Evolutionary conservation across 31 red algal species (phyloP), one percentile per base, ranked within the genome.

Genomic region (Bonnemaisonia californica): DNA sequence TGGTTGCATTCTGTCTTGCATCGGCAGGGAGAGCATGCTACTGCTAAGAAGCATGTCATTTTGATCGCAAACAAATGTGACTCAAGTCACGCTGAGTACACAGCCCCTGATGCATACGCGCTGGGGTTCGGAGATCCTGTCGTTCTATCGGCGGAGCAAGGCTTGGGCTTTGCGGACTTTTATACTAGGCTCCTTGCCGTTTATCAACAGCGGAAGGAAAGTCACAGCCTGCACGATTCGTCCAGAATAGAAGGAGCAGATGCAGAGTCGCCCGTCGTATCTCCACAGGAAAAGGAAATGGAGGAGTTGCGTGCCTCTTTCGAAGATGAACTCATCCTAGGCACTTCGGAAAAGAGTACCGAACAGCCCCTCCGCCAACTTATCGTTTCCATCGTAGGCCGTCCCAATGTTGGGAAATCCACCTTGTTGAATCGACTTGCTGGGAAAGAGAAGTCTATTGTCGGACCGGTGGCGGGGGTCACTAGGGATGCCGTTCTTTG

Each of bases 341-440:
- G 57, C 28, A 54, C 35, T 69, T 32, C 60, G 28, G 70, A 71
- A 19, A 69, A 56, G 41, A 30, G 54, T 30, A 39, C 40, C 32
- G 76, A 87, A 33, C 0, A 77, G 41, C 91, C 79, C 45, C 59
- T 88, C 16, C 79, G 32, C 35, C 85, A 86, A 16, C 85, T 82
- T 16, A 74, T 90, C 27, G 88, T 91, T 16, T 81, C 77, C 12
- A 93, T 99, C 63, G 48, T 99, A 45, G 97, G 92, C 30, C 78
- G 96, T 33, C 95, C 95, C 2, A 98, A 98, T 77, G 95, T 94
- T 7, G 95, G 95, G 45, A 98, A 98, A 66, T 92, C 88, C 16
- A 98, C 91, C 4, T 79, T 98, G 33, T n/a, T 94, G 27, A 98
- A 98, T 65, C 59, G 76, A 42, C 83, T 98, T 34, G 76, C 92